Evolutionary conservation across 2,329 filamentous ascomycete species (phyloP), one percentile per base, ranked within the genome.

Genomic region (Ramichloridium luteum): DNA sequence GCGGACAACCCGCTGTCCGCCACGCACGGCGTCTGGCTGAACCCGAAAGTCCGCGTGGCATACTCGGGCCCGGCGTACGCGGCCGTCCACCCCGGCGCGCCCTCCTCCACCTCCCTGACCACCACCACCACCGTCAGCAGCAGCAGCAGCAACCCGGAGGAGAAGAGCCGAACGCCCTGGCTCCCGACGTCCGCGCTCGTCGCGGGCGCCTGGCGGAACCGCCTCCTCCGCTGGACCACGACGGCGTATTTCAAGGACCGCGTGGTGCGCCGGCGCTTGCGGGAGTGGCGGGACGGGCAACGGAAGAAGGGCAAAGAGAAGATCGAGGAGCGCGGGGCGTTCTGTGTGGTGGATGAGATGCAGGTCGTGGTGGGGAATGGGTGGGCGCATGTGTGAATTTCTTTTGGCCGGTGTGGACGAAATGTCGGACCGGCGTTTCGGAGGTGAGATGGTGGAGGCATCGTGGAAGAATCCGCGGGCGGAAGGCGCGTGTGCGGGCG

Each of bases 41-140:
- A 84, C 50, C 76, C 78, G 2, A 66, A 67, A 9, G 77, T 83
- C 8, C 64, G 76, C 6, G 78, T 83, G 4, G 75, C 67, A 2
- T 83, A 82, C 48, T 72, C 62, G 39, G 50, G 54, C 3, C 37
- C 52, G 0, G 70, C 71, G 2, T 77, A 76, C 47, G 51, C 59
- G 8, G 53, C 56, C 11, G 65, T 70, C 3, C 35, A 45, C 20
- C 17, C 28, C 4, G 20, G 18, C 6, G 30, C 23, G 9, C 28
- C 29, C 12, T n/a, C n/a, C n/a, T n/a, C n/a, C n/a, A n/a, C n/a
- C n/a, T n/a, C n/a, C n/a, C n/a, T n/a, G n/a, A n/a, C n/a, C n/a
- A n/a, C n/a, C n/a, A n/a, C n/a, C n/a, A n/a, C n/a, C n/a, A 54
- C 58, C 0, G 16, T 36, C 25, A 11, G 16, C 15, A 3, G 13